Conservation (phyloP, 495 filamentous ascomycete genomes). For the Podospora sp. region DNA sequence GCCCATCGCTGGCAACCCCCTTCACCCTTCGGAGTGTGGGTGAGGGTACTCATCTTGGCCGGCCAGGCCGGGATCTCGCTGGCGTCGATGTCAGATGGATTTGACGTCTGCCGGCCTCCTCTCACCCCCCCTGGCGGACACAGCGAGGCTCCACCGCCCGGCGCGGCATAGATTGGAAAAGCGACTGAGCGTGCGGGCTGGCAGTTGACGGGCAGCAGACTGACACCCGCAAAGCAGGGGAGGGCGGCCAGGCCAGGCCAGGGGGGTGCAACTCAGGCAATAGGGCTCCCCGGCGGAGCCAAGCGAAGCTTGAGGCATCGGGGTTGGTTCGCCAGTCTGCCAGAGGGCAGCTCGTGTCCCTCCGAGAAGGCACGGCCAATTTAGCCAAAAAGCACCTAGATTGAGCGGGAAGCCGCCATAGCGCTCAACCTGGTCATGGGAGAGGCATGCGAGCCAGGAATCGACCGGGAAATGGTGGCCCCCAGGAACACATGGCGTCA, state of each 20-base stretch:
- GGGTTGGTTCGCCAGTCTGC: constrained; percentile 23
- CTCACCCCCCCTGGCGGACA: neutral
- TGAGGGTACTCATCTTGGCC: neutral
- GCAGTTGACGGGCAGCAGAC: constrained; percentile 22
- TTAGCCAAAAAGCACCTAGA: constrained; percentile 39
- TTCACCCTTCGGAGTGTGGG: neutral
- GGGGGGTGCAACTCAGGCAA: constrained; percentile 9
- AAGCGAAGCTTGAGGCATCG: constrained; percentile 20
- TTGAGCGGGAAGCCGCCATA: constrained; percentile 30
- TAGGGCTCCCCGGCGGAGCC: constrained; percentile 19
- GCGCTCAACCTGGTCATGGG: constrained; percentile 37
- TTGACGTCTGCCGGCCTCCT: constrained; percentile 20
- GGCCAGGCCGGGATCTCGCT: neutral
- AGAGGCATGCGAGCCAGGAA: constrained; percentile 23
- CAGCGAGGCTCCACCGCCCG: constrained; percentile 7
- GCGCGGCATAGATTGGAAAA: constrained; percentile 28
- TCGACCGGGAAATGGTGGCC: constrained; percentile 16
- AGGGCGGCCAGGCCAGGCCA: neutral
- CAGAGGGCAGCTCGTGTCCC: constrained; percentile 22
- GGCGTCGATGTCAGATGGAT: constrained; percentile 12
- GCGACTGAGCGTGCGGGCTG: constrained; percentile 16
- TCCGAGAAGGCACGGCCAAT: constrained; percentile 34
- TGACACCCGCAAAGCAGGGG: constrained; percentile 10
- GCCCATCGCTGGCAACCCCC: constrained; percentile 12
- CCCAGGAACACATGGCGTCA: constrained; percentile 17